Percentiles rank a stretch among this genome's conserved stretches.
Evolutionary conservation across 1,139 yeast species (phyloP).

Genomic region (Diutina neorugosa): DNA sequence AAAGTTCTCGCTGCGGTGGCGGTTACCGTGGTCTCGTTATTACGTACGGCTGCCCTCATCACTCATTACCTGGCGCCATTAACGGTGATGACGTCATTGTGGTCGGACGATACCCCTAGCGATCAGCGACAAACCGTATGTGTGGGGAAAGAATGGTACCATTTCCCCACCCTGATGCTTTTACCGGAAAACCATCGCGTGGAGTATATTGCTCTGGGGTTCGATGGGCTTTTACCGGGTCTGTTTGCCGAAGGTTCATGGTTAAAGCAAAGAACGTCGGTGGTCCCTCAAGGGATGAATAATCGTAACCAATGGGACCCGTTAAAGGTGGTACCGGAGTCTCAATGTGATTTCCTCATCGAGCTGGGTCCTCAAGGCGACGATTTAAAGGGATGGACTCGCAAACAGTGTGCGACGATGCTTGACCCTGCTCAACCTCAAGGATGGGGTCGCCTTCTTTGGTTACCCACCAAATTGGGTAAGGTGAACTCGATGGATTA

Average conservation of each 20-base stretch:
- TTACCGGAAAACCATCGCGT: constrained; percentile 49
- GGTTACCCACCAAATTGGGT: constrained; percentile 26
- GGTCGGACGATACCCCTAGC: constrained; percentile 15
- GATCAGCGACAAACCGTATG: constrained; percentile 33
- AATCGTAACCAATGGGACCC: constrained; percentile 50
- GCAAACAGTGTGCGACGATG: constrained; percentile 29
- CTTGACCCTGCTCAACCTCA: constrained; percentile 35
- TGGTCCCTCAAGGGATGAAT: constrained; percentile 56
- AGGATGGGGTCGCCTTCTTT: constrained; percentile 36
- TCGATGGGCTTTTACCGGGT: constrained; percentile 82
- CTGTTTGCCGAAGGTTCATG: constrained; percentile 46
- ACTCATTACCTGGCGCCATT: constrained; percentile 55
- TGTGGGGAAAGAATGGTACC: constrained; percentile 91
- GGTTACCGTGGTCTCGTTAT: constrained; percentile 17
- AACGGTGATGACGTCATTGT: constrained; percentile 17
- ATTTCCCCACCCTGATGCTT: constrained; percentile 81
- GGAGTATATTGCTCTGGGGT: constrained; percentile 62
- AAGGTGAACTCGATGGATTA: constrained; percentile 30
- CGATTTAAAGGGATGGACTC: constrained; percentile 23
- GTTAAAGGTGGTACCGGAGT: constrained; percentile 33
- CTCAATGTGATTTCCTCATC: constrained; percentile 44
- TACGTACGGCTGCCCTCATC: constrained; percentile 29
- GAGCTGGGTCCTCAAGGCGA: constrained; percentile 27
- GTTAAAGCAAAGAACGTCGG: constrained; percentile 19
- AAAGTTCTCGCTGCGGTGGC: background rate